Evolutionary conservation across 75 land plant genomes (phyloP).

Genomic region (Picea sitchensis): DNA sequence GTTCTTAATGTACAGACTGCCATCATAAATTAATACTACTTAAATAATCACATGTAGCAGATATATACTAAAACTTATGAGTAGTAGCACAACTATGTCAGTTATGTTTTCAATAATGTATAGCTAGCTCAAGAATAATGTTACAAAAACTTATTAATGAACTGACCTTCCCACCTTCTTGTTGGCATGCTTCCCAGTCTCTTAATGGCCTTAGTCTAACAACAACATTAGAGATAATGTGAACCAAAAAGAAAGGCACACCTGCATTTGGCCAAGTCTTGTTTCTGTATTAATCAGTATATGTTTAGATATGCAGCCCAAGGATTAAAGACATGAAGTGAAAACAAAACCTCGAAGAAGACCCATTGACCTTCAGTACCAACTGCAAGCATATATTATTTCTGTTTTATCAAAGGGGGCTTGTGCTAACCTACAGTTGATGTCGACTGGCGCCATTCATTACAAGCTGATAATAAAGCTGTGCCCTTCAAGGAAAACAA

Average conservation of each 20-base stretch:
- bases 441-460: constrained; percentile 72
- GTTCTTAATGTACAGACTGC: neutral
- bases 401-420: neutral
- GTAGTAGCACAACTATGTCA: neutral
- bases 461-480: constrained; percentile 68
- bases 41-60: too few species aligned
- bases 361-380: neutral
- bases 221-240: constrained; percentile 36
- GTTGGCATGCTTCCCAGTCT: constrained; percentile 71
- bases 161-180: constrained; percentile 73
- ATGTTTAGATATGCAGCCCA: neutral
- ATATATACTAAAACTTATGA: neutral
- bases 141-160: neutral
- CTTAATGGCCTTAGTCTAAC: constrained; percentile 56
- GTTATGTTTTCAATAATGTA: constrained; percentile 2
- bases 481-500: constrained; percentile 48
- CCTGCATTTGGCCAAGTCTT: constrained; percentile 41
- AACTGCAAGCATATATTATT: neutral
- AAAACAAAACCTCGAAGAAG: neutral
- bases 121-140: neutral
- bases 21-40: neutral
- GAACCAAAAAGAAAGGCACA: constrained; percentile 73
- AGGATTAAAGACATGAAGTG: neutral
- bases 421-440: constrained; percentile 55
- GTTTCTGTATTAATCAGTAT: neutral